phyloP scores from a whole-genome alignment of 2,329 filamentous ascomycete genomes.

The Hypoxylon sp. region DNA sequence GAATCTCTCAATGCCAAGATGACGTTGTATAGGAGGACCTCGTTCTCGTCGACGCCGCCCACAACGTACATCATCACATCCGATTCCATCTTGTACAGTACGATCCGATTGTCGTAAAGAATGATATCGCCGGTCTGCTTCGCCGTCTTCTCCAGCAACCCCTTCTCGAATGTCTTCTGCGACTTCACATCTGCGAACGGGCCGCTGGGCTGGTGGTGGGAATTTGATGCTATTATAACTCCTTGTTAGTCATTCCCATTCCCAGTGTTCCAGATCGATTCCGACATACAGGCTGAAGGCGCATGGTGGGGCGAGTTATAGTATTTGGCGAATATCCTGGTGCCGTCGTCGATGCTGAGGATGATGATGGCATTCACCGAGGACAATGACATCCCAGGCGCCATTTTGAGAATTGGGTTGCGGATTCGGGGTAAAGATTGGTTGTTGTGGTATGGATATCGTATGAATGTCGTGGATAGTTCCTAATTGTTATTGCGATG shows the following conservation, averaged over 20 bases:
- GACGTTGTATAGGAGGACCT: slow-evolving; percentile 95
- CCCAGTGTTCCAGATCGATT: background rate
- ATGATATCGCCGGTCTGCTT: slow-evolving; percentile 97
- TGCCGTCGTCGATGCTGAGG: slow-evolving; percentile 85
- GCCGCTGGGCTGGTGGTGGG: slow-evolving; percentile 62
- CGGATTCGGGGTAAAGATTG: slow-evolving; percentile 16
- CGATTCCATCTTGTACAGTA: slow-evolving; percentile 97
- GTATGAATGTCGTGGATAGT: slow-evolving; percentile 12
- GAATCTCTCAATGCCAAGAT: slow-evolving; percentile 90
- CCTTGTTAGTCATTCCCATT: slow-evolving; percentile 30
- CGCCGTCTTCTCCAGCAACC: slow-evolving; percentile 90
- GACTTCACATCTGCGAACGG: slow-evolving; percentile 91
- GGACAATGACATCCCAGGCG: slow-evolving; percentile 78
- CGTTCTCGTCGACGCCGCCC: slow-evolving; percentile 91
- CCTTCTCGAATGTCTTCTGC: slow-evolving; percentile 97
- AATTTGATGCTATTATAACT: slow-evolving; percentile 49
- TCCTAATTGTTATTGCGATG: background rate
- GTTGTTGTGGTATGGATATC: slow-evolving; percentile 11
- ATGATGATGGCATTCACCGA: slow-evolving; percentile 81
- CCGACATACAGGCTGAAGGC: slow-evolving; percentile 40
- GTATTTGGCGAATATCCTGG: slow-evolving; percentile 86
- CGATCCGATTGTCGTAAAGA: slow-evolving; percentile 94
- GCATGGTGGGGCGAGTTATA: slow-evolving; percentile 63
- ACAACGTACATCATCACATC: slow-evolving; percentile 97
- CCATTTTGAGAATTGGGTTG: slow-evolving; percentile 59